These are phyloP conservation scores for Amanita molliuscula DNA, from an alignment of 768 basidiomycete species.

Conservation along the genomic window DNA sequence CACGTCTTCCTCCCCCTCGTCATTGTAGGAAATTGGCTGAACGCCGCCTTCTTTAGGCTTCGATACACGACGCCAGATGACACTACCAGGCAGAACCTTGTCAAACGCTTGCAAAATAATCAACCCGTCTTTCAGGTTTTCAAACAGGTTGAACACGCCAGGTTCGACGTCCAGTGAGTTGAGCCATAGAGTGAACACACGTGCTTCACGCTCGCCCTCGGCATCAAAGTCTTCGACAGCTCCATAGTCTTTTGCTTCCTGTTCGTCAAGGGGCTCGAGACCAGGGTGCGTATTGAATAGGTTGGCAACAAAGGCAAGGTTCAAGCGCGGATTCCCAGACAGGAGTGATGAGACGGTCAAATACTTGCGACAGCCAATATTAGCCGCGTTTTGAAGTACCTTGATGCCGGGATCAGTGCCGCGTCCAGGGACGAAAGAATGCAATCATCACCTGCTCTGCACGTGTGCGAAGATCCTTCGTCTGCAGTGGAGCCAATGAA, in stretches of 20 bases:
- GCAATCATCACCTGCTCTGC: conserved; percentile 59
- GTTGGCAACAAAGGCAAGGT: conserved; percentile 97
- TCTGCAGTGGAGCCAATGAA: conserved; percentile 84
- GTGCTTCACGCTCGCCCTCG: conserved; percentile 95
- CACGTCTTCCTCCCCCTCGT: conserved; percentile 53
- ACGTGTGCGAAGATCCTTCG: conserved; percentile 67
- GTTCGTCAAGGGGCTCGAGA: conserved; percentile 86
- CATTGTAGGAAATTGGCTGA: conserved; percentile 28
- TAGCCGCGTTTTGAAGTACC: conserved; percentile 89
- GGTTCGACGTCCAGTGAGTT: conserved; percentile 97
- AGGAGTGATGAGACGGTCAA: conserved; percentile 87
- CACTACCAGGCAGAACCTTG: conserved; percentile 86
- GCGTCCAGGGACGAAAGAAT: neutral
- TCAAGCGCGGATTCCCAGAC: conserved; percentile 91
- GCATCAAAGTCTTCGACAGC: conserved; percentile 96
- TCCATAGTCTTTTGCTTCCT: conserved; percentile 86
- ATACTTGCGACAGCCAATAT: conserved; percentile 93
- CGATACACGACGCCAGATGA: conserved; percentile 92
- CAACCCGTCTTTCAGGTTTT: conserved; percentile 89
- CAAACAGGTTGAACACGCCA: conserved; percentile 91
- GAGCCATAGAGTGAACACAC: conserved; percentile 97
- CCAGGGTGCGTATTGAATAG: conserved; percentile 98
- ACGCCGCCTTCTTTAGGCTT: conserved; percentile 70
- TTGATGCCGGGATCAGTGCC: conserved; percentile 11
- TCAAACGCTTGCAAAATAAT: conserved; percentile 94